Evolutionary conservation across 169 alveolate species (phyloP), one percentile per base, ranked within the genome.

Genomic region (Plasmodium reichenowi): DNA sequence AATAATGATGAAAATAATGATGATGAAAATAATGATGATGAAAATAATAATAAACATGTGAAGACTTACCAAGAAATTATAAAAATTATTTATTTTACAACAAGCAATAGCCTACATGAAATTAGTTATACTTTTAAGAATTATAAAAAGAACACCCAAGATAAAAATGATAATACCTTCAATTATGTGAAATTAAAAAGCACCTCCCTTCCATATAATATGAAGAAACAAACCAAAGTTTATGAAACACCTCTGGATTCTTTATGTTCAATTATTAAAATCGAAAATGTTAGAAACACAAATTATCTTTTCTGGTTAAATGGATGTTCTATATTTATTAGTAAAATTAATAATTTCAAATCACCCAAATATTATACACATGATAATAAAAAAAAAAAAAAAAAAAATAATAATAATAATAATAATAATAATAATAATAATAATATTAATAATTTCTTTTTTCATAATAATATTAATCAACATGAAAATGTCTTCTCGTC

Each of bases 231-330:
- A 24, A 86, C 92, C 17, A 86, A 86, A 64, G 92, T 86, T 7
- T 86, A 60, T 52, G 92, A 86, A 86, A 59, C 72, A n/a, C 43
- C 72, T 20, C 20, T 86, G 2, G 92, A 86, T n/a, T 86, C 92
- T 10, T 72, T 86, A 32, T 38, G 62, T 2, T 86, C 92, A 29
- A 86, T 86, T 73, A 24, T 86, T 54, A 70, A 72, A 71, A 72
- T 86, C 50, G 92, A 86, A 71, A 86, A 70, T 47, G 72, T 86
- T 22, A 8, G 88, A 52, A 86, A 86, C 72, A 70, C 64, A 73
- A 72, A 86, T 45, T 86, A 86, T 66, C 59, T 86, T 26, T 86
- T 86, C 29, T 86, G 92, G 92, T 70, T 86, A 15, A 86, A 86
- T 64, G 92, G 88, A 2, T 86, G 88, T 45, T 72, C 78, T 20